These are phyloP conservation scores for Coemansia nantahalensis DNA, from an alignment of 192 early-diverging fungal species.

Conservation along the genomic window DNA sequence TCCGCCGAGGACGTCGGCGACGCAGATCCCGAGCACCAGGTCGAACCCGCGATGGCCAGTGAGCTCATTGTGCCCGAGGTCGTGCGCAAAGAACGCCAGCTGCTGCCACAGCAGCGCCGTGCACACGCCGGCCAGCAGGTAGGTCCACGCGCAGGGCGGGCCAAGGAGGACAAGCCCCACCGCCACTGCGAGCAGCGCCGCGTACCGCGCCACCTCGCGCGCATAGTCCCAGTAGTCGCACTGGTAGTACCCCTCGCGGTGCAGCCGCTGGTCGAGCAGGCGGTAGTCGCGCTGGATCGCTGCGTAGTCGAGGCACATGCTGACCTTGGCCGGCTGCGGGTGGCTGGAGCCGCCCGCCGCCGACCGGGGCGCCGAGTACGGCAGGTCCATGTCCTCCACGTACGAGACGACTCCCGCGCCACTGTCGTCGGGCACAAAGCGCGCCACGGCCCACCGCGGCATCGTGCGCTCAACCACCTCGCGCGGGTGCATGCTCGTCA, in stretches of 20 bases:
- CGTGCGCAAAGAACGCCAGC: slow-evolving; percentile 89
- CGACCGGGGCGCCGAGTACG: slow-evolving; percentile 35
- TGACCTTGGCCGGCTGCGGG: slow-evolving; percentile 13
- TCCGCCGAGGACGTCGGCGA: slow-evolving; percentile 82
- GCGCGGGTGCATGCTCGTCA: slow-evolving; percentile 79
- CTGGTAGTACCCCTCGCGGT: slow-evolving; percentile 62
- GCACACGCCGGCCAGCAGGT: slow-evolving; percentile 53
- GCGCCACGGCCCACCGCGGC: slow-evolving; percentile 71
- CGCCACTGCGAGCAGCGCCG: slow-evolving; percentile 23
- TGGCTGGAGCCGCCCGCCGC: slow-evolving; percentile 10
- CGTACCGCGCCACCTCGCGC: slow-evolving; percentile 47
- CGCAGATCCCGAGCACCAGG: slow-evolving; percentile 74
- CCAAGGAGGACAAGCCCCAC: slow-evolving; percentile 38
- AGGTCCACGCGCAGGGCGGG: slow-evolving; percentile 29
- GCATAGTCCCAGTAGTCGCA: slow-evolving; percentile 58
- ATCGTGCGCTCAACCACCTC: slow-evolving; percentile 73
- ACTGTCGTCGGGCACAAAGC: slow-evolving; percentile 24
- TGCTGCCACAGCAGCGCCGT: slow-evolving; percentile 86
- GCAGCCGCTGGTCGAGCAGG: slow-evolving; percentile 64
- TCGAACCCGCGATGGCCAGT: slow-evolving; percentile 73
- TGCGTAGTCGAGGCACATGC: slow-evolving; percentile 38
- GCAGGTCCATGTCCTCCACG: slow-evolving; percentile 46
- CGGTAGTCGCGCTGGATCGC: slow-evolving; percentile 61
- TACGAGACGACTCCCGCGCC: slow-evolving; percentile 17
- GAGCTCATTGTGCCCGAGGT: slow-evolving; percentile 95